Evolutionary conservation across 2,329 filamentous ascomycete genomes (phyloP).

Genomic region (Fusarium chuoi): DNA sequence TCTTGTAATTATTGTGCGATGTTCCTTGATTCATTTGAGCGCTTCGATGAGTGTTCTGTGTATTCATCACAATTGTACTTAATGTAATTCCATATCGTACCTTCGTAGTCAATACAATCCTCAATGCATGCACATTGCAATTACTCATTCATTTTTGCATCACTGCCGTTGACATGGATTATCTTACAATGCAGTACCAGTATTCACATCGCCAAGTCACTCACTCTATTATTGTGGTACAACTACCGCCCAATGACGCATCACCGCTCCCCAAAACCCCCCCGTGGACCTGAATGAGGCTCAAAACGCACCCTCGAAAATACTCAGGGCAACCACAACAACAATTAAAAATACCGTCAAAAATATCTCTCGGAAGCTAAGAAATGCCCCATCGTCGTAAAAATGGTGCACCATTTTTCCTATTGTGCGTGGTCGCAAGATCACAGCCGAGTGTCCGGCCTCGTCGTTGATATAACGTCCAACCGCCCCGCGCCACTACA

Average conservation of each 20-base stretch:
- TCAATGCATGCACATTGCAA: neutral
- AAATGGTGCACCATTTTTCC: neutral
- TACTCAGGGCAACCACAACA: constrained; percentile 31
- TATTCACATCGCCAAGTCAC: fast-evolving
- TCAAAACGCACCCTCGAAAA: neutral
- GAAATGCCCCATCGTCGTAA: neutral
- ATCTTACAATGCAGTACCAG: neutral
- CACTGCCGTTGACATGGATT: neutral
- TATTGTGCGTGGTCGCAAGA: constrained; percentile 4
- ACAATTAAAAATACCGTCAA: constrained; percentile 2
- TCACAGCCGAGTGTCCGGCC: constrained; percentile 18
- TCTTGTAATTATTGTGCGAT: neutral
- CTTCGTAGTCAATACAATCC: neutral
- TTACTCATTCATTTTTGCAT: neutral
- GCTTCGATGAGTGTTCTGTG: fast-evolving
- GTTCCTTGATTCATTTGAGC: fast-evolving
- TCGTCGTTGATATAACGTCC: constrained; percentile 5
- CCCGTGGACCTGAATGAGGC: neutral
- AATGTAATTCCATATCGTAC: neutral
- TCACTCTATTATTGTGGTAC: fast-evolving
- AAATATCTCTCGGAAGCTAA: constrained; percentile 13
- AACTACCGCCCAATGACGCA: neutral
- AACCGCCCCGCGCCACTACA: neutral
- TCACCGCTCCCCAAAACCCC: neutral
- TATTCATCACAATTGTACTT: neutral